A percentile compares a stretch with the other conserved stretches of the same genome.
phyloP scores from a whole-genome alignment of 805 yeast species.

The Zygoascus bituminiphila region DNA sequence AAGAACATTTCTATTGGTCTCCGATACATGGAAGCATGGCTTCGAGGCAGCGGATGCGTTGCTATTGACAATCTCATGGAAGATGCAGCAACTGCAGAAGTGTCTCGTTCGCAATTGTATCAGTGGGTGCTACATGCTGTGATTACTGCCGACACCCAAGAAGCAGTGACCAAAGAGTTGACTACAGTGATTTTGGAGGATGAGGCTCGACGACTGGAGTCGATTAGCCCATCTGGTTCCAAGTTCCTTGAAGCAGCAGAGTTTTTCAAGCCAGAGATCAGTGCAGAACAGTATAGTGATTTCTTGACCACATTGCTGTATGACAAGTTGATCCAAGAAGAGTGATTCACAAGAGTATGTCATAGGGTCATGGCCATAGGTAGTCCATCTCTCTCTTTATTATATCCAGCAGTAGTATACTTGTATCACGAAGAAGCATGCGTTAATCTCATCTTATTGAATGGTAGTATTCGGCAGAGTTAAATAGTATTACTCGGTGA shows the following conservation, averaged over 20 bases:
- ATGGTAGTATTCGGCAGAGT: too few species aligned
- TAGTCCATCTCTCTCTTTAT: too few species aligned
- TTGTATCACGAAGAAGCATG: too few species aligned
- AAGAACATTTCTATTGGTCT: slow-evolving; percentile 53
- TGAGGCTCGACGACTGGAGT: slow-evolving; percentile 43
- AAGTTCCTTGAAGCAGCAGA: slow-evolving; percentile 47
- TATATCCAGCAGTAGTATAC: too few species aligned
- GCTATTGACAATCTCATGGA: slow-evolving; percentile 68
- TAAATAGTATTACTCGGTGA: too few species aligned
- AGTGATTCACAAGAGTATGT: neutral
- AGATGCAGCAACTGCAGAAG: slow-evolving; percentile 71
- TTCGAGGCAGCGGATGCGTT: slow-evolving; percentile 59
- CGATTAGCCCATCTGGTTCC: slow-evolving; percentile 35
- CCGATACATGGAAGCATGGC: slow-evolving; percentile 65
- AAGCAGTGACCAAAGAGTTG: slow-evolving; percentile 40
- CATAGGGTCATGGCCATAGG: too few species aligned
- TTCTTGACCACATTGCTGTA: slow-evolving; percentile 57
- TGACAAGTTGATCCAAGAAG: slow-evolving; percentile 34
- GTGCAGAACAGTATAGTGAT: slow-evolving; percentile 50
- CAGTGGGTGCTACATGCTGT: slow-evolving; percentile 63
- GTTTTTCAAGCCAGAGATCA: slow-evolving; percentile 50
- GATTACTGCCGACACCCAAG: slow-evolving; percentile 41
- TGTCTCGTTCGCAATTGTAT: slow-evolving; percentile 58
- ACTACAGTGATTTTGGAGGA: slow-evolving; percentile 43
- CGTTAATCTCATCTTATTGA: too few species aligned